A percentile compares a stretch with the other conserved stretches of the same genome.
Evolutionary conservation across 73 alveolate species (phyloP).

Genomic region (Tetrahymena malaccensis): DNA sequence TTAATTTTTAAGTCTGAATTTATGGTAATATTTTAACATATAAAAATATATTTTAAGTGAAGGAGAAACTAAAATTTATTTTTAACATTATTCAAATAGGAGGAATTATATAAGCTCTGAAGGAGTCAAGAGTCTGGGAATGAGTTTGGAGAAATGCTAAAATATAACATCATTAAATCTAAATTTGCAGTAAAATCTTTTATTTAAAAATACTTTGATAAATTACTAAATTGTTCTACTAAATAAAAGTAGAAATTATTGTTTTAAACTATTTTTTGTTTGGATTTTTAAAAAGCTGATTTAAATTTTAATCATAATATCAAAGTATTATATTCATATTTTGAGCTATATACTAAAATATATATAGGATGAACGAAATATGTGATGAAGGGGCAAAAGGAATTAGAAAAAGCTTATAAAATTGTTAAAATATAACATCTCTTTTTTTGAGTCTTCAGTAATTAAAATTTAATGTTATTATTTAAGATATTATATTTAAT

Average conservation of each 20-base stretch:
- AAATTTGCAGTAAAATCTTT: background rate
- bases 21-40: background rate
- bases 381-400: background rate
- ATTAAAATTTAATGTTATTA: background rate
- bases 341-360: no score
- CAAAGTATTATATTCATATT: no score
- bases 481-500: background rate
- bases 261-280: no score
- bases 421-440: background rate
- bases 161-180: background rate
- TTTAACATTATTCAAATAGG: background rate
- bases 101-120: background rate
- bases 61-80: background rate
- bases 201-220: no score
- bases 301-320: no score
- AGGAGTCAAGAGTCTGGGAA: background rate
- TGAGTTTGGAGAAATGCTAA: background rate
- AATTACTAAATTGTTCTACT: no score
- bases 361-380: background rate
- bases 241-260: no score
- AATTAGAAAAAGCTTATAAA: background rate
- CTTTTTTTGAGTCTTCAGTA: background rate
- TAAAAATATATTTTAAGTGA: no score
- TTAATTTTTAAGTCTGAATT: background rate
- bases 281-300: no score